A percentile compares a stretch with the other conserved stretches of the same genome.
These are phyloP conservation scores for Zygoascus biomembranicola DNA, from an alignment of 805 yeast species.

Conservation along the genomic window DNA sequence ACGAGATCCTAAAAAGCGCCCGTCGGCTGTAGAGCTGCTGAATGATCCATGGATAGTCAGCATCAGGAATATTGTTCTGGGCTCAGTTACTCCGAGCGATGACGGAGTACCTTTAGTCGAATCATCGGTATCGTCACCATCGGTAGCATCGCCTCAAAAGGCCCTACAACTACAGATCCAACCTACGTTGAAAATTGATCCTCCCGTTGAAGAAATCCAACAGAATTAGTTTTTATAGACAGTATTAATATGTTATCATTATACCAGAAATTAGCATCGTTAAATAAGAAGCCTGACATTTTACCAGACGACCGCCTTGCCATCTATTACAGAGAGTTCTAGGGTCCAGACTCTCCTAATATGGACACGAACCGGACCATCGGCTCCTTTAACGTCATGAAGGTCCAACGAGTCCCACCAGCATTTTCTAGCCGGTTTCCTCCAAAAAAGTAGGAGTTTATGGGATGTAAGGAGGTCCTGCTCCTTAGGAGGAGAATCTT, in stretches of 20 bases:
- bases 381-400: slow-evolving; percentile 26
- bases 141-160: not conserved
- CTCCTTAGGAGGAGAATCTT: not conserved
- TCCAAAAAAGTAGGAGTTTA: slow-evolving; percentile 85
- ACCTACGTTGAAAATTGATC: not conserved
- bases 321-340: slow-evolving; percentile 85
- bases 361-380: slow-evolving; percentile 56
- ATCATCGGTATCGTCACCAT: not conserved
- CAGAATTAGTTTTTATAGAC: no score
- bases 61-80: slow-evolving; percentile 13
- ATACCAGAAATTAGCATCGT: no score
- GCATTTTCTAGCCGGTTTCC: slow-evolving; percentile 96
- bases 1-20: slow-evolving; percentile 72
- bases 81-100: slow-evolving; percentile 2
- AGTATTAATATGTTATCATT: no score
- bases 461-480: slow-evolving; percentile 28
- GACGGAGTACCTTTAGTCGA: not conserved
- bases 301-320: not conserved
- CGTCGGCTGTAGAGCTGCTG: slow-evolving; percentile 78
- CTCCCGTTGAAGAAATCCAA: not conserved
- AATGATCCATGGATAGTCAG: slow-evolving; percentile 76
- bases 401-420: slow-evolving; percentile 72
- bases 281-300: no score
- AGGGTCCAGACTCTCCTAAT: slow-evolving; percentile 95
- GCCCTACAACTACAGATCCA: not conserved